Percentiles rank a stretch among this genome's conserved stretches.
Conservation (phyloP, 345 rosid genomes). For the Lepidium aucheri region DNA sequence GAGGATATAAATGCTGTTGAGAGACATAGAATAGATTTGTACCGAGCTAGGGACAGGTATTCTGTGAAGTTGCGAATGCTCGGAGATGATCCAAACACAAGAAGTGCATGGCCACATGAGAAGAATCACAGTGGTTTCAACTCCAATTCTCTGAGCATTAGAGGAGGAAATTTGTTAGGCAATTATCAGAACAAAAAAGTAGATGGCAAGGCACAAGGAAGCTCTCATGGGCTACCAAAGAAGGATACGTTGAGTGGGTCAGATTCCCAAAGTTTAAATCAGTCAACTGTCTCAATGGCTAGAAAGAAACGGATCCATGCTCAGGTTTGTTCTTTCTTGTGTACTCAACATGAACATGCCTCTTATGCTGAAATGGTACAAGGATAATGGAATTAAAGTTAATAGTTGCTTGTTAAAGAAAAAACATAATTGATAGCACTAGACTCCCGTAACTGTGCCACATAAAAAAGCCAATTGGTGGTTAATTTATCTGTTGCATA, state of each 20-base stretch:
- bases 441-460: not conserved
- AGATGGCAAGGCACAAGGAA: constrained; percentile 60
- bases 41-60: constrained; percentile 71
- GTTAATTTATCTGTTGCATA: not conserved
- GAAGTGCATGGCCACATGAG: constrained; percentile 61
- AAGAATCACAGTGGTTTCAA: constrained; percentile 42
- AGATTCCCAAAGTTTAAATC: constrained; percentile 66
- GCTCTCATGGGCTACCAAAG: constrained; percentile 62
- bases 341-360: not conserved
- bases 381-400: not conserved
- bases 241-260: constrained; percentile 61
- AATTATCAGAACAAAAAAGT: constrained; percentile 49
- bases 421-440: not conserved
- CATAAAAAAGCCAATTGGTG: not conserved
- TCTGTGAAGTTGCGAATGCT: constrained; percentile 75
- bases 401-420: not conserved
- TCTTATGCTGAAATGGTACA: not conserved
- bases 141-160: constrained; percentile 44
- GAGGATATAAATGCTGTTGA: constrained; percentile 89
- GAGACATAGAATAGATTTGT: constrained; percentile 78
- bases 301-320: constrained; percentile 86
- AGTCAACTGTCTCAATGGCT: constrained; percentile 56
- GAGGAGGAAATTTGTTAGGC: constrained; percentile 56
- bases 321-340: constrained; percentile 53
- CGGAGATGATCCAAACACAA: constrained; percentile 61